Evolutionary conservation across 306 rosid species (phyloP), one percentile per base, ranked within the genome.

Genomic region (Arachis stenosperma): DNA sequence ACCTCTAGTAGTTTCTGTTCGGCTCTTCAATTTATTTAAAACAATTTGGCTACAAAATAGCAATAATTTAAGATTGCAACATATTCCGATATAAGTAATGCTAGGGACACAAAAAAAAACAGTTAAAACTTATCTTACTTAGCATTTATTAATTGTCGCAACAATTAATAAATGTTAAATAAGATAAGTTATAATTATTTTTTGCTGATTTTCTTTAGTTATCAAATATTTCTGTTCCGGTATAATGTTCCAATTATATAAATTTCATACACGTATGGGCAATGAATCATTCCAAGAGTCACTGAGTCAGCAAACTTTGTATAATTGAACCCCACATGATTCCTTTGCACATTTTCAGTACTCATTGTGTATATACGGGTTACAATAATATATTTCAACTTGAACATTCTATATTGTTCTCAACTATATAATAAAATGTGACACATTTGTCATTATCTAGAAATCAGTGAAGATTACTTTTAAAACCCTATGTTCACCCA

Each of bases 401-500:
- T 65, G 55, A 6, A 10, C 3, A 46, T 65, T 46, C 12, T 46
- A 44, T 65, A 44, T 65, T 46, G 3, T 33, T 33, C 37, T 33
- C 4, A 8, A 46, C 11, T 46, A 10, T 10, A 50, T 41, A 50
- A 50, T 17, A 62, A 61, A 53, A 74, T 29, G 27, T 2, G 39
- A 1, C 48, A 65, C 58, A 5, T 42, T 65, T 65, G 59, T 64
- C 78, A 33, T 3, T 15, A 0, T 74, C 78, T 39, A 6, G 33
- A 53, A 62, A n/a, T 44, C 15, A 27, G 44, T 11, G 22, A 27
- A 63, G 9, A 52, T 12, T 74, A 14, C 10, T 10, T 64, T 61
- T 64, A 14, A 6, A 29, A 7, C 41, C 33, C 47, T 27, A 1
- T 44, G 79, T 11, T 55, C 43, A 27, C 22, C 17, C 17, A 30